Evolutionary conservation across 2,329 filamentous ascomycete species (phyloP), one percentile per base, ranked within the genome.

Genomic region (Lasiodiplodia citricola): DNA sequence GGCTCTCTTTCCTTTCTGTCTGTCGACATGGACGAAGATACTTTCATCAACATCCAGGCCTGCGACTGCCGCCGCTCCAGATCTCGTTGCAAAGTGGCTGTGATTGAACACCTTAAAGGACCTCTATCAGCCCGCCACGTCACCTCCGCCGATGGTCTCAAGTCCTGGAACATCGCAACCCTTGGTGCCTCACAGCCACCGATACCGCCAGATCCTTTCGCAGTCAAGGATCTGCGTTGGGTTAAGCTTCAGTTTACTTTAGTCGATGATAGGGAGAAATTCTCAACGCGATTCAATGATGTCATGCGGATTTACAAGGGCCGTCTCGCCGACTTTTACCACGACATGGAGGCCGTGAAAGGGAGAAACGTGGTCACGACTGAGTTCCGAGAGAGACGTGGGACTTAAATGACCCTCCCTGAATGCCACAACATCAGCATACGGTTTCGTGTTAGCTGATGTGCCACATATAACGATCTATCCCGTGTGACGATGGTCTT

Each of bases 121-220:
- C 68, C 70, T 14, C 41, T 72, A 14, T 44, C 70, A n/a, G 71
- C 70, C 5, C 60, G 68, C 52, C 71, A 69, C 4, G 66, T 63
- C 58, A 65, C 63, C 28, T 70, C 71, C 10, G 47, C 47, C 14
- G 64, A 66, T 11, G 70, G 70, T 13, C 60, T 72, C 47, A 69
- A 71, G 25, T 68, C 67, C 18, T 72, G 71, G 69, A 72, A 72
- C 21, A 31, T 71, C 6, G 70, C 70, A 13, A 66, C 69, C 0
- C 14, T 72, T 14, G 70, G 70, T 0, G 50, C 70, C 31, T 63
- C 70, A 41, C 60, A 64, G 23, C 60, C 60, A 7, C 60, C 60
- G 21, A 14, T 31, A 16, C 31, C 25, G 13, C 70, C 68, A 68
- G 44, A 70, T 13, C 25, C 66, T 7, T 7, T 44, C 11, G 35